A percentile compares a stretch with the other conserved stretches of the same genome.
phyloP scores from a whole-genome alignment of 495 filamentous ascomycete species.

The Aspergillus bertholletiae region DNA sequence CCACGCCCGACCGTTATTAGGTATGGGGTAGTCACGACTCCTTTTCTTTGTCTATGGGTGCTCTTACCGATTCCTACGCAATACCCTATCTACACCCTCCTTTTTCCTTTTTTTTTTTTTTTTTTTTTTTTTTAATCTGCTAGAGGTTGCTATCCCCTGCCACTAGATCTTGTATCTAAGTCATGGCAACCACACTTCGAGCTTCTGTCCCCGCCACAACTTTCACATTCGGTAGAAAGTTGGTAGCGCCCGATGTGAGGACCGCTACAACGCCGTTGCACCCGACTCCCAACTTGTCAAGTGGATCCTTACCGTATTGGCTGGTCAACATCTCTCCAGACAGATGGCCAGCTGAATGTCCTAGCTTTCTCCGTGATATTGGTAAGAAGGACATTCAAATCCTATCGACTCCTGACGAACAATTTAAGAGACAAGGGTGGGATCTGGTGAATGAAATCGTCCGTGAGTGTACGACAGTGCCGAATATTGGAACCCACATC shows the following conservation, averaged over 20 bases:
- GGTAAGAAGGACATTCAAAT: slow-evolving; percentile 47
- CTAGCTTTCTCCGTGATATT: slow-evolving; percentile 59
- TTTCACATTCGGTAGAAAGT: not conserved
- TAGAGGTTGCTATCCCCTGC: not conserved
- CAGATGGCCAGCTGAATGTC: slow-evolving; percentile 61
- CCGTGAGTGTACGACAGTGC: slow-evolving; percentile 33
- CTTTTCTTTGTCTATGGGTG: not conserved
- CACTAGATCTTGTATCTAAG: not conserved
- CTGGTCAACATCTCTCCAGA: slow-evolving; percentile 67
- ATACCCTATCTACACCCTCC: not conserved
- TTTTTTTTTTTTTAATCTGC: no score
- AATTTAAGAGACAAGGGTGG: slow-evolving; percentile 60
- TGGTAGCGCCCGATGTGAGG: not conserved
- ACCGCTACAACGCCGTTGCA: not conserved
- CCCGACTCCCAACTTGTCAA: not conserved
- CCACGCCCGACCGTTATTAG: not conserved
- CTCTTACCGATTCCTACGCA: not conserved
- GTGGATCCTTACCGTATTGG: slow-evolving; percentile 63
- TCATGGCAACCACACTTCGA: not conserved
- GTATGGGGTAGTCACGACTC: not conserved
- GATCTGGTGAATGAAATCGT: slow-evolving; percentile 58
- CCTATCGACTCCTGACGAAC: slow-evolving; percentile 60
- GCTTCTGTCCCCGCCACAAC: not conserved
- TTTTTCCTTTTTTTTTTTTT: not conserved
- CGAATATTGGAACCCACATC: no score